Percentiles rank a stretch among this genome's conserved stretches.
Evolutionary conservation across 352 stramenopile species (phyloP).

Genomic region (Globisporangium camurandrum): DNA sequence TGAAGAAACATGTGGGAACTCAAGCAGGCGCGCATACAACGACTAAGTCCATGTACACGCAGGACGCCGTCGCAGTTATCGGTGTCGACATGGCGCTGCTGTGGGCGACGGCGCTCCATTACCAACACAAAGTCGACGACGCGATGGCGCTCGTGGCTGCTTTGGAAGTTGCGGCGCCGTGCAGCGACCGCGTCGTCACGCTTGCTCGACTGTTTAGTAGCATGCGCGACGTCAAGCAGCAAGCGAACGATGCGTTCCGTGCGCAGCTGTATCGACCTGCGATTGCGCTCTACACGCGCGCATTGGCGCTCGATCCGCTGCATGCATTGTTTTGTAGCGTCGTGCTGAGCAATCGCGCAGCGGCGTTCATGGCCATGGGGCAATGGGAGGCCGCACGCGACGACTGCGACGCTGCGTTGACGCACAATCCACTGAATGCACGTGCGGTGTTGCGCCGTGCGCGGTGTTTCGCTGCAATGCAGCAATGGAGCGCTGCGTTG

Average conservation of each 20-base stretch:
- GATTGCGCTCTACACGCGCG: conserved; percentile 53
- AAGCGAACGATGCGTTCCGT: conserved; percentile 66
- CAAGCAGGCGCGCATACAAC: conserved; percentile 2
- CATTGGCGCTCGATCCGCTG: conserved; percentile 47
- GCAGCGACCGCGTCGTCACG: conserved; percentile 62
- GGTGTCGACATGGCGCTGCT: conserved; percentile 59
- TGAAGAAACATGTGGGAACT: conserved; percentile 46
- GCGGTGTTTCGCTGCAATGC: conserved; percentile 53
- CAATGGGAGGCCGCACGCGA: conserved; percentile 54
- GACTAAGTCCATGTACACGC: conserved; percentile 2
- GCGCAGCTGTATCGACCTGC: conserved; percentile 42
- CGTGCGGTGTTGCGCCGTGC: conserved; percentile 58
- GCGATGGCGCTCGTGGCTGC: conserved; percentile 43
- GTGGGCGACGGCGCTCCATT: conserved; percentile 58
- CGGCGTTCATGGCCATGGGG: conserved; percentile 68
- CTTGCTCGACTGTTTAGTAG: conserved; percentile 54
- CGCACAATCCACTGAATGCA: conserved; percentile 49
- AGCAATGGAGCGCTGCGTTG: conserved; percentile 50
- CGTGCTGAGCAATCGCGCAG: conserved; percentile 78
- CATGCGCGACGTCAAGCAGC: conserved; percentile 62
- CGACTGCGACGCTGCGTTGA: conserved; percentile 68
- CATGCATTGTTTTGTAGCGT: conserved; percentile 73
- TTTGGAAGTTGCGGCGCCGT: conserved; percentile 56
- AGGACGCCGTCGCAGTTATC: conserved; percentile 37
- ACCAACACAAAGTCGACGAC: conserved; percentile 60